These are phyloP conservation scores for Lodderomyces beijingensis DNA, from an alignment of 1,139 yeast genomes.

Conservation along the genomic window DNA sequence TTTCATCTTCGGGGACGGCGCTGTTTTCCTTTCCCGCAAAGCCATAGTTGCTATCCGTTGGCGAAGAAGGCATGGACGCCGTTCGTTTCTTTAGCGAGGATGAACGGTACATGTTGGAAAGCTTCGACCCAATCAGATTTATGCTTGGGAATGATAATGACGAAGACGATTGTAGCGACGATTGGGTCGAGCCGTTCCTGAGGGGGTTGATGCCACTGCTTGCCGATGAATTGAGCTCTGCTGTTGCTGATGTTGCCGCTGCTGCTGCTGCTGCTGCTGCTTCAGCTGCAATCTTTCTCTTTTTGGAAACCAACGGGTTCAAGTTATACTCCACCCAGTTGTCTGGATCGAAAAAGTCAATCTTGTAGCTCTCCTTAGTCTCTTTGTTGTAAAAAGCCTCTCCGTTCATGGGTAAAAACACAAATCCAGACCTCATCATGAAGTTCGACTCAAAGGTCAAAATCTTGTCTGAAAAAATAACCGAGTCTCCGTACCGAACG, in stretches of 20 bases:
- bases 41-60: conserved; percentile 2
- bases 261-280: not conserved
- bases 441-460: conserved; percentile 80
- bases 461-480: conserved; percentile 67
- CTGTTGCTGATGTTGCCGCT: conserved; percentile 1
- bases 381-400: conserved; percentile 62
- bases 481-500: conserved; percentile 73
- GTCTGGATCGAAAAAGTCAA: conserved; percentile 77
- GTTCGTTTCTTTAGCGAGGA: conserved; percentile 6
- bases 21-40: not conserved
- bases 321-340: conserved; percentile 75
- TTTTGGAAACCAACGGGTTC: conserved; percentile 65
- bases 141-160: conserved; percentile 15
- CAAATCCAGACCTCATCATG: conserved; percentile 80
- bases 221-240: not conserved
- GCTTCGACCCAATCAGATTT: conserved; percentile 11
- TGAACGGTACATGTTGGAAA: conserved; percentile 11
- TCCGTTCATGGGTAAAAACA: conserved; percentile 73
- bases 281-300: conserved; percentile 20
- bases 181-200: not conserved
- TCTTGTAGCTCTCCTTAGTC: conserved; percentile 53
- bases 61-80: not conserved
- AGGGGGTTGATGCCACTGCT: not conserved
- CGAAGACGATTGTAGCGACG: conserved; percentile 2
- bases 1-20: conserved; percentile 9